Percentiles rank a stretch among this genome's conserved stretches.
Conservation (phyloP, 495 filamentous ascomycete genomes). For the Penicillium angulare region DNA sequence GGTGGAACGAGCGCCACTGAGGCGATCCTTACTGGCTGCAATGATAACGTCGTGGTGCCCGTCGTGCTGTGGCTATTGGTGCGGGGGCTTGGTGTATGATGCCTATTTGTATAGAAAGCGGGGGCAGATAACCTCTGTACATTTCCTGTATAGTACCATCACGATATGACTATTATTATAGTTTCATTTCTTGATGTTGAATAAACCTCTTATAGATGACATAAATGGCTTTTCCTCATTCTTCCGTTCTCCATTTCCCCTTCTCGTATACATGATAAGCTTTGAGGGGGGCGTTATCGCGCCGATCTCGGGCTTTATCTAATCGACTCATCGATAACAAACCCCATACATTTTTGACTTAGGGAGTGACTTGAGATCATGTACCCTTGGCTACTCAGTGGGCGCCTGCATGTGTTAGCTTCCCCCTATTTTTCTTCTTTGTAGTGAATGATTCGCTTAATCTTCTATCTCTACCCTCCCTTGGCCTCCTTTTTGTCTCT, state of each 20-base stretch:
- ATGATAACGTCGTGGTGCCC: slow-evolving; percentile 99
- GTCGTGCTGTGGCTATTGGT: slow-evolving; percentile 90
- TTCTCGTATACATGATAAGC: slow-evolving; percentile 20
- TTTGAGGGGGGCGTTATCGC: slow-evolving; percentile 12
- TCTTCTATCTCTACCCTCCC: not conserved
- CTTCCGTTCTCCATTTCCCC: too few relatives aligned
- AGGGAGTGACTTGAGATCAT: not conserved
- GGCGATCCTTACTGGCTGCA: slow-evolving; percentile 92
- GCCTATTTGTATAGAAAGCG: slow-evolving; percentile 1
- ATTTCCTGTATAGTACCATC: not conserved
- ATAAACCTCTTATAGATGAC: too few relatives aligned
- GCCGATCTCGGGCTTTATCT: slow-evolving; percentile 25
- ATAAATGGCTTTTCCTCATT: too few relatives aligned
- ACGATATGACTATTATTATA: too few relatives aligned
- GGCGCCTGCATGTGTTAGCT: slow-evolving; percentile 9
- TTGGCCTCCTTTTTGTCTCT: not conserved
- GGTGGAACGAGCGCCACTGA: slow-evolving; percentile 86
- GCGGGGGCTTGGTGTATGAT: slow-evolving; percentile 68
- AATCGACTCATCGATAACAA: slow-evolving; percentile 19
- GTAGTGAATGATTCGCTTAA: too few relatives aligned
- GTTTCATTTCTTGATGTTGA: too few relatives aligned
- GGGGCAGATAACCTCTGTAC: not conserved
- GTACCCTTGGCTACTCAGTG: slow-evolving; percentile 1
- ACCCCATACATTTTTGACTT: not conserved
- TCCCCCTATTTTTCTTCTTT: slow-evolving; percentile 2